Percentiles rank a stretch among this genome's conserved stretches.
phyloP scores from a whole-genome alignment of 805 yeast genomes.

The Starmerella etchellsii region DNA sequence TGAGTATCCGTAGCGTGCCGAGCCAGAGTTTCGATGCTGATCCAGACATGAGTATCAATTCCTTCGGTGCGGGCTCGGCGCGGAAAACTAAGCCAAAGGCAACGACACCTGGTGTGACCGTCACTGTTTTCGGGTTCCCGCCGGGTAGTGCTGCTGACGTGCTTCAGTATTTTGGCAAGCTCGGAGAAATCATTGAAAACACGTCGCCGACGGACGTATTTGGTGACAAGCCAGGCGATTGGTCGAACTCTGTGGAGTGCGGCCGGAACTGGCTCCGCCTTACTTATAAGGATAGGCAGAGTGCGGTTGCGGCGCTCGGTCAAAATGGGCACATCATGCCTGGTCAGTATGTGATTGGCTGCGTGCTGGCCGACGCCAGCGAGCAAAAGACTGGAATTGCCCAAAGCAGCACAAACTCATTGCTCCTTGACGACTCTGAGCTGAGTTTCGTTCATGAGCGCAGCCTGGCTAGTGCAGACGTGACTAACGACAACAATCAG shows the following conservation, averaged over 20 bases:
- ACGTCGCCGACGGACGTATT: neutral
- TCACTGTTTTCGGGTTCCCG: constrained; percentile 80
- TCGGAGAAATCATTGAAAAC: constrained; percentile 69
- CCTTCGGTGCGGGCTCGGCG: neutral
- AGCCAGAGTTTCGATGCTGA: neutral
- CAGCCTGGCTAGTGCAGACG: constrained; percentile 9
- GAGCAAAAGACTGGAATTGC: constrained; percentile 4
- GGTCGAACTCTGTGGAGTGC: constrained; percentile 51
- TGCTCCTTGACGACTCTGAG: constrained; percentile 19
- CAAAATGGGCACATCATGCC: constrained; percentile 67
- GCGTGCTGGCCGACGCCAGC: constrained; percentile 39
- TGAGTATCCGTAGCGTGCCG: constrained; percentile 9
- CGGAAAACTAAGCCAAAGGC: neutral
- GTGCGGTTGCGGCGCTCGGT: constrained; percentile 72
- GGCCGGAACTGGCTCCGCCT: constrained; percentile 88
- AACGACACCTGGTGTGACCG: constrained; percentile 31
- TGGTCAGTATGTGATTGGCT: constrained; percentile 46
- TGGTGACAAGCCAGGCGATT: constrained; percentile 18
- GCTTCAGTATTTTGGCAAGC: constrained; percentile 60
- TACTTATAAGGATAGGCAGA: constrained; percentile 60
- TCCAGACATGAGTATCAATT: neutral
- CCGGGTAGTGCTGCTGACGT: constrained; percentile 57
- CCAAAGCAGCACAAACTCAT: constrained; percentile 17
- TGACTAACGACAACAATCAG: neutral
- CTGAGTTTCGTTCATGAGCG: constrained; percentile 15